Evolutionary conservation across 73 alveolate genomes (phyloP), one percentile per base, ranked within the genome.

Genomic region (Blepharisma japonicum): DNA sequence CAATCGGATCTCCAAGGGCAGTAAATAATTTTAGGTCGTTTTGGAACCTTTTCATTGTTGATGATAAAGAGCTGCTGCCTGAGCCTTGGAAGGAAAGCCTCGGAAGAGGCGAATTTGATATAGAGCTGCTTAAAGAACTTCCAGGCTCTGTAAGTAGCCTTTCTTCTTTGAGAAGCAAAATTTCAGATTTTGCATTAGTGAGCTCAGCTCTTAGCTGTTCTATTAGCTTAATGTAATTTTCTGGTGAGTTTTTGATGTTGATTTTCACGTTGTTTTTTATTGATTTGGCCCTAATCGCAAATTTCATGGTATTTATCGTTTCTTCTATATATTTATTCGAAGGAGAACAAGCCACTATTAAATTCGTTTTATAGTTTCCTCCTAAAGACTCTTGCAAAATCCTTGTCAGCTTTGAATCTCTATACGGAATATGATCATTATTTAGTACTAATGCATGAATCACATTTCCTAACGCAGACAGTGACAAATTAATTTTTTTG

Each of bases 221-320:
- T 1, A 70, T 70, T 45, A 70, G 11, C 46, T 45, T 70, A 9
- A 70, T 70, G 39, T 70, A 70, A 47, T 18, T 49, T 42, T 84
- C 91, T 21, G 86, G 82, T 11, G 89, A 77, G 8, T 80, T 50
- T 42, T 84, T 87, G 72, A 87, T 83, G 68, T 87, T 87, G 21
- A 87, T 48, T 51, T 38, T 84, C 8, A 79, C 91, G 21, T 79
- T 87, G 68, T 87, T 87, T 70, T 87, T 46, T 25, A 87, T 87
- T 49, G 82, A 77, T 80, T 89, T 89, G 7, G 98, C 98, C 76
- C 97, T 91, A 68, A 92, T 90, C 25, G 98, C 98, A 79, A 94
- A 94, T 80, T 94, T 92, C 14, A 94, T 56, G 6, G 98, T 91
- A 67, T 84, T 80, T 23, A 93, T 84, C 38, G 96, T 81, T 78